Evolutionary conservation across 352 stramenopile species (phyloP), one percentile per base, ranked within the genome.

Genomic region (Globisporangium barbulae): DNA sequence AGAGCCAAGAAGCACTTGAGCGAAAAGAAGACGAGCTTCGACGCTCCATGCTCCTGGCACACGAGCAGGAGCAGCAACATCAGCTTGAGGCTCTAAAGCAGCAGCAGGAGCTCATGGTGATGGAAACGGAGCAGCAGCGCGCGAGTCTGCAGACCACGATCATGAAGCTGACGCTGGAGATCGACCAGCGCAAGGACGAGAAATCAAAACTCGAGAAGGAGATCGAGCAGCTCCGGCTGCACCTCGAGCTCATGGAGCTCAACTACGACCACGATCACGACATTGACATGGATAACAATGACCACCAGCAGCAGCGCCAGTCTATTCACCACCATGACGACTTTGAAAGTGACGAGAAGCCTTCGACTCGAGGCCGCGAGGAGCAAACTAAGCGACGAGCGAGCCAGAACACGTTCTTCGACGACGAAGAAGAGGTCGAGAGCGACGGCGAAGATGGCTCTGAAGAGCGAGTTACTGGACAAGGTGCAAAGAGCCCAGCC

Each of bases 181-280:
- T 89, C 35, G 69, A 72, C 2, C n/a, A 54, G 17, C 73, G 78
- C 15, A 56, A 56, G 22, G 58, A 61, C 0, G 82, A 89, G 56
- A 90, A 90, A 54, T 55, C 55, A 8, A 57, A 47, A 9, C 64
- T 93, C n/a, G 80, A 93, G 67, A 54, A 53, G 25, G 64, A 89
- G 49, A 90, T 90, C 37, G 80, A 93, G 64, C 73, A 89, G 48
- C 64, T 91, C 7, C 68, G 70, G 10, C 56, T 86, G 47, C 80
- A 91, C 25, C 61, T 81, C 2, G 79, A 91, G 62, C 68, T 89
- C 28, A 78, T 75, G 42, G 80, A 81, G 42, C 65, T 64, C 33
- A 53, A 66, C 30, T 33, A 55, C 17, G 68, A 70, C 37, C 59
- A 59, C 19, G 33, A 57, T 15, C 19, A 59, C 49, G 5, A 13